A percentile compares a stretch with the other conserved stretches of the same genome.
phyloP scores from a whole-genome alignment of 345 rosid species.

The Populus nigra region DNA sequence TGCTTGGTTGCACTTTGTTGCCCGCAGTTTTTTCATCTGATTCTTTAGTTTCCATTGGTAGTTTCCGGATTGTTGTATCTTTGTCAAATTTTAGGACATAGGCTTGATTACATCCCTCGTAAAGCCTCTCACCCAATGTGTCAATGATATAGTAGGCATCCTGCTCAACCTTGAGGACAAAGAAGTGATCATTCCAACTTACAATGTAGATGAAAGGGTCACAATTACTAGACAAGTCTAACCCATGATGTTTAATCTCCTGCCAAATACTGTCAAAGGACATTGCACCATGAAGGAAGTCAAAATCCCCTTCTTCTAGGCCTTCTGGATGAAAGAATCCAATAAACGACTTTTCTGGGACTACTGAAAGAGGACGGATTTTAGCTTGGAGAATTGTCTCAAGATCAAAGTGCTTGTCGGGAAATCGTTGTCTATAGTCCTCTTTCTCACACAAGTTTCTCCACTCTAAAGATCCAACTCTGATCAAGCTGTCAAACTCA shows the following conservation, averaged over 20 bases:
- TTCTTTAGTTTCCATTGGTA: constrained; percentile 17
- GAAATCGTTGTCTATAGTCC: constrained; percentile 41
- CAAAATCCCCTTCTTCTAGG: constrained; percentile 46
- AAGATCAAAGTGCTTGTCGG: constrained; percentile 72
- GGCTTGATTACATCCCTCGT: constrained; percentile 61
- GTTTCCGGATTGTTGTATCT: constrained; percentile 35
- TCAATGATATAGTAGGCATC: constrained; percentile 68
- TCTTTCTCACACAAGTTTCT: constrained; percentile 63
- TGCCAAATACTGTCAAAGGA: constrained; percentile 70
- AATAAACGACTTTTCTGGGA: constrained; percentile 49
- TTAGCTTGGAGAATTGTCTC: constrained; percentile 61
- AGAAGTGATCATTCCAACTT: constrained; percentile 78
- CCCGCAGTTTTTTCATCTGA: constrained; percentile 18
- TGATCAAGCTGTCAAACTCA: constrained; percentile 56
- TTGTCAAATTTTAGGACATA: constrained; percentile 53
- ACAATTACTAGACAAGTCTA: constrained; percentile 5
- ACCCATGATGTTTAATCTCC: constrained; percentile 36
- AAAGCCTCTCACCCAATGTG: constrained; percentile 68
- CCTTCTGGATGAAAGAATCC: constrained; percentile 69
- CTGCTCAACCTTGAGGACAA: constrained; percentile 52
- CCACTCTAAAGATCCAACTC: constrained; percentile 68
- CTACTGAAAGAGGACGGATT: constrained; percentile 41
- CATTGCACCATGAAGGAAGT: constrained; percentile 64
- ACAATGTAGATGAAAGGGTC: constrained; percentile 47
- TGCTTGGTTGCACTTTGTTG: background rate